Evolutionary conservation across 2,329 filamentous ascomycete species (phyloP).

Genomic region (Macrophomina pseudophaseolina): DNA sequence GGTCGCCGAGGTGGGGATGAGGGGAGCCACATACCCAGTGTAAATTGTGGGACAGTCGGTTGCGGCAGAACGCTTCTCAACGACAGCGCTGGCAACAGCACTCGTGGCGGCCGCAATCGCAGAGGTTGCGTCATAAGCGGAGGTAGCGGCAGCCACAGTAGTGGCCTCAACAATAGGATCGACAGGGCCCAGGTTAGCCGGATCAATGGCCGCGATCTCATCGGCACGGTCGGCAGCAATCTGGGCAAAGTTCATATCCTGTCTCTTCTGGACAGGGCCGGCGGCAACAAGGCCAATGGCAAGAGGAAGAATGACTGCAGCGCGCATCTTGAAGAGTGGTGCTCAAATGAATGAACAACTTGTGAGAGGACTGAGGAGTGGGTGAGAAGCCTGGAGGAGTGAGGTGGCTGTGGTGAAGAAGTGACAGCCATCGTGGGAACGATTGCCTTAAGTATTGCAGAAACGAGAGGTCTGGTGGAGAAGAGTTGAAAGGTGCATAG

Average conservation of each 20-base stretch:
- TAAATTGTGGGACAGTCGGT: conserved; percentile 2
- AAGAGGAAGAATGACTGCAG: conserved; percentile 5
- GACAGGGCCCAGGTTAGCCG: conserved; percentile 16
- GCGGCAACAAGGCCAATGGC: conserved; percentile 23
- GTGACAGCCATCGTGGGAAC: neutral
- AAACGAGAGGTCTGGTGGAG: neutral
- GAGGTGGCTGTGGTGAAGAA: conserved; percentile 9
- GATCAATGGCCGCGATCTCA: conserved; percentile 8
- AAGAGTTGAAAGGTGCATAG: neutral
- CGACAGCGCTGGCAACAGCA: conserved; percentile 5
- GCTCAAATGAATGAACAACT: neutral
- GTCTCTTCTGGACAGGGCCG: conserved; percentile 22
- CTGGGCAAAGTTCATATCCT: conserved; percentile 7
- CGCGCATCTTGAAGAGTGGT: conserved; percentile 4
- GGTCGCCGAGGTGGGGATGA: too few species aligned
- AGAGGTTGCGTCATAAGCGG: conserved; percentile 14
- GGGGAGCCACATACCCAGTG: neutral
- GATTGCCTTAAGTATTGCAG: conserved; percentile 9
- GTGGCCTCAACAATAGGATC: conserved; percentile 17
- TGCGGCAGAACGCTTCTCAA: conserved; percentile 7
- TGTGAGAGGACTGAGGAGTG: neutral
- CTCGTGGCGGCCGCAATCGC: conserved; percentile 18
- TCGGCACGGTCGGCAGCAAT: conserved; percentile 7
- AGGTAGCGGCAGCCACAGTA: conserved; percentile 4
- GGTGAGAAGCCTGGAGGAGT: neutral